Percentiles rank a stretch among this genome's conserved stretches.
Evolutionary conservation across 352 stramenopile genomes (phyloP).

Genomic region (Globisporangium uncinulatum): DNA sequence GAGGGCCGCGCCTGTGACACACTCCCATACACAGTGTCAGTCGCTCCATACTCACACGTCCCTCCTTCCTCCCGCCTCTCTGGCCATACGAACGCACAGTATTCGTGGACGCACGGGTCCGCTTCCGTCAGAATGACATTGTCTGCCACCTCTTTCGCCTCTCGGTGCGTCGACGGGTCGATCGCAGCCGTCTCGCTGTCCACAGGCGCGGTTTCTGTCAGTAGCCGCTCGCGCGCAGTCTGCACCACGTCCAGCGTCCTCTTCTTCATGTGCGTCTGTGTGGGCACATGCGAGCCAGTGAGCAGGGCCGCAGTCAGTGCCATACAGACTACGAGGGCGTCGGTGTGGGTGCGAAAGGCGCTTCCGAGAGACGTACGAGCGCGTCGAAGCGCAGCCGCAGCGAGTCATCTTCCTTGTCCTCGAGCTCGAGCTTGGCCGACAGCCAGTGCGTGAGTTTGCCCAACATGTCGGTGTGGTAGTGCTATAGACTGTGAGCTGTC

Average conservation of each 20-base stretch:
- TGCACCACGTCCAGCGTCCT: slow-evolving; percentile 49
- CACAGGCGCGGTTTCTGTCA: slow-evolving; percentile 1
- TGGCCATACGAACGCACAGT: slow-evolving; percentile 27
- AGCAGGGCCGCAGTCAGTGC: too few relatives aligned
- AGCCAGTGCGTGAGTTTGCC: slow-evolving; percentile 64
- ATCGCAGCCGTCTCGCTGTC: not conserved
- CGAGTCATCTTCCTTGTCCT: slow-evolving; percentile 45
- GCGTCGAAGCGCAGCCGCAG: slow-evolving; percentile 53
- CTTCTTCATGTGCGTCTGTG: slow-evolving; percentile 62
- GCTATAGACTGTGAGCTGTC: not conserved
- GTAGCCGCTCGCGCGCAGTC: slow-evolving; percentile 21
- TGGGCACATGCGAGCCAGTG: not conserved
- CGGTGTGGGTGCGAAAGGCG: too few relatives aligned
- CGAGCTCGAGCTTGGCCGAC: slow-evolving; percentile 48
- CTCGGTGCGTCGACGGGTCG: too few relatives aligned
- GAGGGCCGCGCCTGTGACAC: slow-evolving; percentile 34
- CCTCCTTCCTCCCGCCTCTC: not conserved
- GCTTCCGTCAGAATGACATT: slow-evolving; percentile 36
- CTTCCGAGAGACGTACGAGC: slow-evolving; percentile 28
- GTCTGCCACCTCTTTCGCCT: not conserved
- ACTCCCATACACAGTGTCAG: not conserved
- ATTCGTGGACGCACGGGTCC: slow-evolving; percentile 50
- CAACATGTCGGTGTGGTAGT: slow-evolving; percentile 33
- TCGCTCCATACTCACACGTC: not conserved
- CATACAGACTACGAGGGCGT: too few relatives aligned